Evolutionary conservation across 116 monocot genomes (phyloP), one percentile per base, ranked within the genome.

Genomic region (Zostera marina): DNA sequence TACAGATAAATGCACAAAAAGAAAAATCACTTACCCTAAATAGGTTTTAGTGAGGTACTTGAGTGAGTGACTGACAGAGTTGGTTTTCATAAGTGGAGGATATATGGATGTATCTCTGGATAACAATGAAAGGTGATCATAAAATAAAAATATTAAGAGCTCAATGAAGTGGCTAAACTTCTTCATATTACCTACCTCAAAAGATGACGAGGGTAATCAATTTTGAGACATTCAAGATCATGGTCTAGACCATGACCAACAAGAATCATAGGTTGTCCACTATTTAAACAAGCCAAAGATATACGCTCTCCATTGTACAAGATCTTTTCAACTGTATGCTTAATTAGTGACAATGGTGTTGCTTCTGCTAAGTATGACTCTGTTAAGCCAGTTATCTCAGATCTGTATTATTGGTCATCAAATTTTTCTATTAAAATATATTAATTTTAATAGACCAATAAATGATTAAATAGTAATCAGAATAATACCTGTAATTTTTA

Each of bases 31-130:
- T 73, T 42, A 70, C 81, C 81, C 81, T 23, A 82, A 47, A 39
- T 82, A 78, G 12, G 65, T 75, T n/a, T 23, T 41, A 21, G 82
- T 72, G 20, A 82, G 78, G 52, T 78, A 82, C 82, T 78, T 78
- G 24, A 82, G 72, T 23, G 74, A 66, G 26, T 78, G 62, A 23
- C 78, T 77, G 53, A 69, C 55, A 62, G 56, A 53, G 62, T 74
- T 82, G 10, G 82, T 82, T 68, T 66, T 73, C 67, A 74, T 62
- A 8, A 82, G 53, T 3, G 82, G 77, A 44, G 54, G 60, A 45
- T 78, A 82, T 22, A 70, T 75, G 16, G 82, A 78, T 20, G 78
- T 72, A 63, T 82, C 78, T 53, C 82, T 78, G 65, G 41, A 17
- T 23, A 23, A 39, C 38, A 56, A 38, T 56, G 56, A 9, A 56